Conservation (phyloP, 2,329 filamentous ascomycete genomes). For the Pseudogymnoascus pannorum region DNA sequence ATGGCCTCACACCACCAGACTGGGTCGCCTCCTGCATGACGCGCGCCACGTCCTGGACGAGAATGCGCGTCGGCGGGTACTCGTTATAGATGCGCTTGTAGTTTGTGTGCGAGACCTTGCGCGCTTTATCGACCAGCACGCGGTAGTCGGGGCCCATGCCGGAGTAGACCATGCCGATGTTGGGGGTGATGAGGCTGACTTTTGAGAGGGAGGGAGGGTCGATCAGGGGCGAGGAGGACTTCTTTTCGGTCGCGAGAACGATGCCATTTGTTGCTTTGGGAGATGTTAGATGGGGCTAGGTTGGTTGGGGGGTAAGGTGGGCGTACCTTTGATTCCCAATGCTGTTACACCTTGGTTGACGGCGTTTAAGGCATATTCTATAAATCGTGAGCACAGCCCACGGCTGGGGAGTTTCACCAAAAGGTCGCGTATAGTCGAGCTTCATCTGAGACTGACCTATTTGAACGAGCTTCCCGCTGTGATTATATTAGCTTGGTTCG, state of each 20-base stretch:
- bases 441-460: conserved; percentile 55
- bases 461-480: conserved; percentile 95
- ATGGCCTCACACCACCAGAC: conserved; percentile 92
- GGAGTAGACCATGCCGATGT: conserved; percentile 99
- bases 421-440: conserved; percentile 9
- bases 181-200: conserved; percentile 94
- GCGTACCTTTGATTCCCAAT: conserved; percentile 90
- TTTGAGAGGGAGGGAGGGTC: conserved; percentile 93
- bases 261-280: conserved; percentile 87
- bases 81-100: conserved; percentile 99
- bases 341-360: conserved; percentile 99
- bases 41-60: conserved; percentile 94
- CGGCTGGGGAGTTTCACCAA: conserved; percentile 14
- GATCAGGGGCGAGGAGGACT: conserved; percentile 94
- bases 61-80: conserved; percentile 98
- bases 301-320: conserved; percentile 2
- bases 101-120: conserved; percentile 94
- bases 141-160: conserved; percentile 99
- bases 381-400: conserved; percentile 17
- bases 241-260: conserved; percentile 98
- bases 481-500: conserved; percentile 37
- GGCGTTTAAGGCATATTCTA: conserved; percentile 98
- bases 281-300: neutral
- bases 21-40: conserved; percentile 99
- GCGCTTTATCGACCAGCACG: conserved; percentile 93